Percentiles rank a stretch among this genome's conserved stretches.
These are phyloP conservation scores for Botrytis fabae DNA, from an alignment of 2,329 filamentous ascomycete species.

Conservation along the genomic window DNA sequence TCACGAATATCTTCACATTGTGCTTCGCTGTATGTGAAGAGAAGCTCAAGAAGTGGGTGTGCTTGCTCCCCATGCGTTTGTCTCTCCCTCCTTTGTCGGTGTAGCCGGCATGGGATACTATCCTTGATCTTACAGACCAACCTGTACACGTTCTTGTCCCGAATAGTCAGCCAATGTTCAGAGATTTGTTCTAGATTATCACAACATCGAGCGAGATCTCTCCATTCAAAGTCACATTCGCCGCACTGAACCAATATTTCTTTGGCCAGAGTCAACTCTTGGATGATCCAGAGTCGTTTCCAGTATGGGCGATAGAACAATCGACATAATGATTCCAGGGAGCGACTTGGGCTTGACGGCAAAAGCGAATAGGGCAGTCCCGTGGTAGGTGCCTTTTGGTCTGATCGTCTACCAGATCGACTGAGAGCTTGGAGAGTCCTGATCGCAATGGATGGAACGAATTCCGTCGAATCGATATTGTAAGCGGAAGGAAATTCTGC, in stretches of 20 bases:
- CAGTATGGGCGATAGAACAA: constrained; percentile 15
- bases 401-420: neutral
- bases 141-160: neutral
- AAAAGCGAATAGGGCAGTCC: neutral
- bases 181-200: neutral
- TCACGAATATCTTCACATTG: neutral
- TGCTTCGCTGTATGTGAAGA: neutral
- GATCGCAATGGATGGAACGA: neutral
- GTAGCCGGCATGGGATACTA: neutral
- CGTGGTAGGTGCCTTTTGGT: neutral
- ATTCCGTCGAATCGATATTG: neutral
- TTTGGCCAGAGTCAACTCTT: constrained; percentile 24
- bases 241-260: constrained; percentile 16
- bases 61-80: neutral
- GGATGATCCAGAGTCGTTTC: constrained; percentile 22
- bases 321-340: neutral
- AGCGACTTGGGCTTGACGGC: neutral
- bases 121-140: neutral
- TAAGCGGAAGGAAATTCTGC: neutral
- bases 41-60: neutral
- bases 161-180: constrained; percentile 2
- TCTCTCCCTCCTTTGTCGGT: neutral
- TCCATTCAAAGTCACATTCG: neutral
- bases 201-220: neutral
- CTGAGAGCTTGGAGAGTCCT: constrained; percentile 1